phyloP scores from a whole-genome alignment of 441 rosid genomes.

The Pelargonium cotyledonis region DNA sequence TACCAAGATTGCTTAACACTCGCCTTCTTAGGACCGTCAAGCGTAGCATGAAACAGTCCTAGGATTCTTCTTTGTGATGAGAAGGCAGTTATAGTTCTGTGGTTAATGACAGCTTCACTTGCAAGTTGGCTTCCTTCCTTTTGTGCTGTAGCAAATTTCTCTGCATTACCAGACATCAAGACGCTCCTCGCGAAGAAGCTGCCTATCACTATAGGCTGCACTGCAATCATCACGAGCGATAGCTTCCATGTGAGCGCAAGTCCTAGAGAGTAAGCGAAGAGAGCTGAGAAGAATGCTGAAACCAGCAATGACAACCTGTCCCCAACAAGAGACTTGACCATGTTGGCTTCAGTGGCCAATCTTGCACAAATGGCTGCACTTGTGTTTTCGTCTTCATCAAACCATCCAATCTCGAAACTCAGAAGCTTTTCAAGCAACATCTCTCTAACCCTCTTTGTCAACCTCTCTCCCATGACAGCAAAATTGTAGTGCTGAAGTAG shows the following conservation, averaged over 20 bases:
- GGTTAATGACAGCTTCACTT: conserved; percentile 59
- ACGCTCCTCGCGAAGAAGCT: conserved; percentile 43
- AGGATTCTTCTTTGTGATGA: conserved; percentile 59
- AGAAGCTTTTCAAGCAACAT: conserved; percentile 45
- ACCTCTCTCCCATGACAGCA: conserved; percentile 57
- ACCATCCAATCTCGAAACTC: conserved; percentile 65
- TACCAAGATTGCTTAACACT: conserved; percentile 47
- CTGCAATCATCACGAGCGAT: conserved; percentile 51
- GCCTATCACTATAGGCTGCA: conserved; percentile 54
- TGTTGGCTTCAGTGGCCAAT: conserved; percentile 52
- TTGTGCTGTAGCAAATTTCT: conserved; percentile 54
- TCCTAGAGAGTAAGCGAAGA: conserved; percentile 41
- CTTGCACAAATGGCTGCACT: conserved; percentile 64
- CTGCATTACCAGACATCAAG: conserved; percentile 53
- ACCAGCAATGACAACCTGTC: conserved; percentile 55
- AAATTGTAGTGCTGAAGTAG: conserved; percentile 61
- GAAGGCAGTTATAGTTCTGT: conserved; percentile 66
- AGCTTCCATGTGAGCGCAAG: conserved; percentile 53
- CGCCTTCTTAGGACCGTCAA: conserved; percentile 54
- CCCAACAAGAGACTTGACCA: conserved; percentile 54
- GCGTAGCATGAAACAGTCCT: conserved; percentile 43
- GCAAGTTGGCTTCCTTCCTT: conserved; percentile 69
- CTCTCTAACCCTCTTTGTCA: conserved; percentile 59
- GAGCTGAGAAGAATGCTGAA: conserved; percentile 54
- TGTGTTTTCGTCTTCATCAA: conserved; percentile 57